Percentiles rank a stretch among this genome's conserved stretches.
These are phyloP conservation scores for Tuber brumale DNA, from an alignment of 495 filamentous ascomycete genomes.

Conservation along the genomic window DNA sequence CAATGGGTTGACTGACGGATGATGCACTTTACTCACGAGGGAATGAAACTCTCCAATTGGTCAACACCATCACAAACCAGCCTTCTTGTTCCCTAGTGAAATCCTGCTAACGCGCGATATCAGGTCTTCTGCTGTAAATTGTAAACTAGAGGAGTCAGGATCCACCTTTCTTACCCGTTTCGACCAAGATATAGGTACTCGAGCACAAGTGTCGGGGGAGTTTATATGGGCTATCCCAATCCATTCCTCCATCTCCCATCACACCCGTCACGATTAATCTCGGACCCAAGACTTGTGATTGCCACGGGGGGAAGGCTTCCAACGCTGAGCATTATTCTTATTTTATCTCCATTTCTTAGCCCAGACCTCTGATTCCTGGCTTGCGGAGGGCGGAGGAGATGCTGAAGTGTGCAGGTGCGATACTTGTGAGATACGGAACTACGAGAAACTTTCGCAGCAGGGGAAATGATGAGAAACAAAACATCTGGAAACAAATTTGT, in stretches of 20 bases:
- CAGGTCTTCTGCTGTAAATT: slow-evolving; percentile 29
- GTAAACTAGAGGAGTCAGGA: slow-evolving; percentile 33
- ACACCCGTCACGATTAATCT: neutral
- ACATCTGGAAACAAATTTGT: neutral
- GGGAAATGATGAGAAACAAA: neutral
- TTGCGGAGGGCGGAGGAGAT: neutral
- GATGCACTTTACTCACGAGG: slow-evolving; percentile 7
- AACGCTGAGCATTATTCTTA: neutral
- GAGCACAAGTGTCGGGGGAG: neutral
- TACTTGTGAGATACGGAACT: neutral
- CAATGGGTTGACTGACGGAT: slow-evolving; percentile 9
- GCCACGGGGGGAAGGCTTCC: neutral
- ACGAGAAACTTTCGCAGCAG: neutral
- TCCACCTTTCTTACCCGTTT: slow-evolving; percentile 25
- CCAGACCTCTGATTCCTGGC: neutral
- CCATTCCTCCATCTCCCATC: neutral
- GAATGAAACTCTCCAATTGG: slow-evolving; percentile 15
- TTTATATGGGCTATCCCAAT: neutral
- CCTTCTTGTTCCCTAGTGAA: slow-evolving; percentile 7
- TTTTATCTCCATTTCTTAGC: neutral
- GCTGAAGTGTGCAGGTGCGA: neutral
- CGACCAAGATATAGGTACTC: neutral
- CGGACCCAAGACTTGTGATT: neutral
- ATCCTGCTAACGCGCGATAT: slow-evolving; percentile 22
- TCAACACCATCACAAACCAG: slow-evolving; percentile 4